phyloP scores from a whole-genome alignment of 1,284 basidiomycete genomes.

The Cryptococcus jaspeensis region DNA sequence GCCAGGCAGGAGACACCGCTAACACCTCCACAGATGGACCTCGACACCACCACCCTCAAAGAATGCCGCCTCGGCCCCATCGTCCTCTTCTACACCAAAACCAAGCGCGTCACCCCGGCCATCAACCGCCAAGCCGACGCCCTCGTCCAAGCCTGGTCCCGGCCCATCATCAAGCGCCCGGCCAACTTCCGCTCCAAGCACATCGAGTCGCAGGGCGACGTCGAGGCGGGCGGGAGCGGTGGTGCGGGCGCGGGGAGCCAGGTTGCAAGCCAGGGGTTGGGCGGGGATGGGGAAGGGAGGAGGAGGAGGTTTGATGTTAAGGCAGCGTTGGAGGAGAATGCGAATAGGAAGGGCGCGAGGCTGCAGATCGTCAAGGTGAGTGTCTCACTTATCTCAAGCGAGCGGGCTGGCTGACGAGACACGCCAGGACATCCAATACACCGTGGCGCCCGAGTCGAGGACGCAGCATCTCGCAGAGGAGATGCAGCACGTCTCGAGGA shows the following conservation, averaged over 20 bases:
- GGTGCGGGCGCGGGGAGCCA: slow-evolving; percentile 7
- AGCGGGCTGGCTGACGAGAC: not conserved
- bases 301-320: slow-evolving; percentile 37
- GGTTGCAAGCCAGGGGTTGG: slow-evolving; percentile 6
- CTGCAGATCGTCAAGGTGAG: slow-evolving; percentile 35
- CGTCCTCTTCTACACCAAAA: slow-evolving; percentile 91
- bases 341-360: slow-evolving; percentile 39
- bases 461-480: slow-evolving; percentile 36
- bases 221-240: slow-evolving; percentile 2
- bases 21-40: slow-evolving; percentile 64
- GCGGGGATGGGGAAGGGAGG: slow-evolving; percentile 17
- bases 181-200: slow-evolving; percentile 65
- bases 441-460: slow-evolving; percentile 40
- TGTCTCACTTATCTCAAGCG: slow-evolving; percentile 7
- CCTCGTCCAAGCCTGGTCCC: slow-evolving; percentile 82
- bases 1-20: not conserved
- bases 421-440: slow-evolving; percentile 43
- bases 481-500: slow-evolving; percentile 37
- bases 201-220: slow-evolving; percentile 27
- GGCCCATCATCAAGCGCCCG: slow-evolving; percentile 90
- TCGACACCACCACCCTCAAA: slow-evolving; percentile 87
- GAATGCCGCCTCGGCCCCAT: slow-evolving; percentile 89
- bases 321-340: slow-evolving; percentile 39
- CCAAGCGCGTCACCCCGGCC: slow-evolving; percentile 75
- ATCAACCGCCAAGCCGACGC: slow-evolving; percentile 79